These are phyloP conservation scores for Brassica nigra DNA, from an alignment of 345 rosid species.

Conservation along the genomic window DNA sequence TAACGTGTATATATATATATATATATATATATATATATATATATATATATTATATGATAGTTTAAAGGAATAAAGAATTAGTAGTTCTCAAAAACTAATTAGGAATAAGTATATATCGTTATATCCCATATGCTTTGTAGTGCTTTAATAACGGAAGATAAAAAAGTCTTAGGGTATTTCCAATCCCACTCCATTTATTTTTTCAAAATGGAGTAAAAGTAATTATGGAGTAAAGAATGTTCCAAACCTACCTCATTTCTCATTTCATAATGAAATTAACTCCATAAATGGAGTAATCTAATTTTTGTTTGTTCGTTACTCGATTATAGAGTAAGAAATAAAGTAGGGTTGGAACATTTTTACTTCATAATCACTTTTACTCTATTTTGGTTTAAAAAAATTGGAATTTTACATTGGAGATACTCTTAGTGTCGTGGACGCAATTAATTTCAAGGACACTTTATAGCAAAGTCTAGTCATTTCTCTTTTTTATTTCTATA, in stretches of 20 bases:
- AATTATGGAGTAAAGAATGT: too few relatives aligned
- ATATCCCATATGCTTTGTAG: constrained; percentile 18
- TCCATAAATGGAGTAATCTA: too few relatives aligned
- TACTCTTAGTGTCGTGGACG: constrained; percentile 15
- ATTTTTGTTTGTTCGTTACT: too few relatives aligned
- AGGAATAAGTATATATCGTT: constrained; percentile 26
- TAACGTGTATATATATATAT: neutral
- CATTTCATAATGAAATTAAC: too few relatives aligned
- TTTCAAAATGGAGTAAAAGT: too few relatives aligned
- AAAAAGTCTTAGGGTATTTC: constrained; percentile 3
- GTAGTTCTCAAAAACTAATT: neutral
- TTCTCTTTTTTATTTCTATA: neutral
- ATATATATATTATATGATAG: neutral
- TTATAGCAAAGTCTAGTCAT: constrained; percentile 3
- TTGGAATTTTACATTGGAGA: too few relatives aligned
- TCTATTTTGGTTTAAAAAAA: too few relatives aligned
- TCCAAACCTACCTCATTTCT: too few relatives aligned
- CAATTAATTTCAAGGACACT: constrained; percentile 21
- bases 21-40: neutral
- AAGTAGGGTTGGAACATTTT: too few relatives aligned
- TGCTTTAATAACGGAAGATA: constrained; percentile 29
- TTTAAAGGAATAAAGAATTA: neutral
- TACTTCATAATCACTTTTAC: too few relatives aligned
- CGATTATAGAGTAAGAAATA: too few relatives aligned
- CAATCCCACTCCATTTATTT: too few relatives aligned